Base-by-base conservation (phyloP, 2,329 filamentous ascomycete species). In the Epichloe hybrida region DNA sequence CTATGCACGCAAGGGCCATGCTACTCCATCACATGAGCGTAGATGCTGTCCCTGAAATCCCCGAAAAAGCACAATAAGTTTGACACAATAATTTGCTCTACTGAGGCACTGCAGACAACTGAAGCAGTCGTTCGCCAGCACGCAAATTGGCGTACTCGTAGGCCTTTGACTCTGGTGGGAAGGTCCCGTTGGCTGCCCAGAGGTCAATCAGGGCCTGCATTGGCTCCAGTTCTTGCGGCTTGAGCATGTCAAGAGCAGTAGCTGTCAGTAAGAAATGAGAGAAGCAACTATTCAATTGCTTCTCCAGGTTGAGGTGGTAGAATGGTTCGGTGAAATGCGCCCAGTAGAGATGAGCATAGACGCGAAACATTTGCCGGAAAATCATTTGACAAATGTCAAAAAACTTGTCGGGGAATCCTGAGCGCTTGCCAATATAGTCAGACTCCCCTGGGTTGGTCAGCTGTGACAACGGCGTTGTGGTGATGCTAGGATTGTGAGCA, bases 261-360 rank as follows among this genome's bases (percentile, higher is more conserved):
- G 85, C 84, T 4, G 87, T 88, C 21, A 88, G 77, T 55, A 90
- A 77, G 59, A 91, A 93, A 70, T 91, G 86, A 44, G 85, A 86
- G 66, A 93, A 93, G 68, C 86, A 89, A 66, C 85, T 89, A 73
- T 93, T 93, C 54, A 91, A 76, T 60, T 88, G 84, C 65, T 89
- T 86, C 66, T 86, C 83, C 9, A 86, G 72, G 70, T 86, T 88
- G 57, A 91, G 76, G 66, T 90, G 84, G 69, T 88, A 91, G 68
- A 89, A 88, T 5, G 85, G 86, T 58, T 88, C 85, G 54, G 83
- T 72, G 68, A 88, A 98, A 69, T 98, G 93, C 52, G 90, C 88
- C 79, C 95, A 96, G 74, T 98, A 98, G 54, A 98, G 81, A 69
- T 98, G 93, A 46, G 93, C 85, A 64, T 98, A 98, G 59, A 96